Base-by-base conservation (phyloP, 345 rosid genomes). In the Eutrema japonicum region DNA sequence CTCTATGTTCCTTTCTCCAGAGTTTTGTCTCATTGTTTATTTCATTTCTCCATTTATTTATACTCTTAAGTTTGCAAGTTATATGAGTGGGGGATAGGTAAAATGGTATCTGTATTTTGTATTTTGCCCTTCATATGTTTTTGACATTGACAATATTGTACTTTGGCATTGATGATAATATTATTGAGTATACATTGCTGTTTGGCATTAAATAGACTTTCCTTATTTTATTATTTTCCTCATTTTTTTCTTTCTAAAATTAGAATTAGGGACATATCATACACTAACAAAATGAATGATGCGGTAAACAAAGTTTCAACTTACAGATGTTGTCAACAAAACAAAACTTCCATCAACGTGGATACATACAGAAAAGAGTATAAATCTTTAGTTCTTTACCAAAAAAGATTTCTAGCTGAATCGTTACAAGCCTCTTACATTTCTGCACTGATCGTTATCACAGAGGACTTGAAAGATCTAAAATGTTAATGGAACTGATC, bases 11-110 rank as follows among this genome's bases (percentile, higher is more conserved):
- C 11, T 58, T 43, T 52, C 64, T 53, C 42, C 51, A 56, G 53
- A 66, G 72, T 74, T 74, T 66, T 66, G 78, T 30, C 27, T 30
- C 66, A 3, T 18, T 50, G 40, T 75, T 68, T 50, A 4, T 14
- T 75, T 68, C 3, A 32, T 58, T 68, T 60, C 14, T 45, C 14
- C 70, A 68, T 27, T 68, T 60, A 10, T 60, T 49, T 58, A 0
- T 27, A 57, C 41, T 48, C 58, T 1, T 6, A 58, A 56, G 72
- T 40, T 58, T 35, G 43, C 59, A 56, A 47, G 41, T 45, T 53
- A 22, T 14, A 1, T 64, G 67, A 65, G 22, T 73, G 64, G 55
- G 55, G 16, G 43, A 62, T 11, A 69, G 55, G 64, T 52, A 26
- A 22, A 27, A 40, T 49, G 32, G 38, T 13, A 32, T 45, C 8